Percentiles rank a stretch among this genome's conserved stretches.
phyloP scores from a whole-genome alignment of 495 filamentous ascomycete species.

The Penicillium subrubescens region DNA sequence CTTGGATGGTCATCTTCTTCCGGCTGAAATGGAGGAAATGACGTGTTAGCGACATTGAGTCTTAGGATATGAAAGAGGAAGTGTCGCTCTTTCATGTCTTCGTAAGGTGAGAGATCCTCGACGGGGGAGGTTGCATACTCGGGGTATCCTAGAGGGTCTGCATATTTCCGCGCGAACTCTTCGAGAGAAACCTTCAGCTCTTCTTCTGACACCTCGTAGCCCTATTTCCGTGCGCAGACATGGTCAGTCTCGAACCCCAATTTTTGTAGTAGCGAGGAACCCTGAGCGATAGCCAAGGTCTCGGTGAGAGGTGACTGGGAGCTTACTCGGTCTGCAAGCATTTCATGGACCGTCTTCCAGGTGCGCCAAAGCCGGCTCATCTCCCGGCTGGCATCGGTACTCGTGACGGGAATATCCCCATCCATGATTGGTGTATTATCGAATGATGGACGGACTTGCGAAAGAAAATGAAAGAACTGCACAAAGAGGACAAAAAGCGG shows the following conservation, averaged over 20 bases:
- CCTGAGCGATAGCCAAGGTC: background rate
- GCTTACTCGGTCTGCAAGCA: conserved; percentile 78
- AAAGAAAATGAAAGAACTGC: background rate
- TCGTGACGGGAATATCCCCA: conserved; percentile 51
- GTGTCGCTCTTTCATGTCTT: background rate
- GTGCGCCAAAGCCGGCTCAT: conserved; percentile 80
- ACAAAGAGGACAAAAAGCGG: conserved; percentile 7
- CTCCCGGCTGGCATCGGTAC: conserved; percentile 64
- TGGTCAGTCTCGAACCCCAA: conserved; percentile 18
- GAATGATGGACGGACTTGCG: background rate
- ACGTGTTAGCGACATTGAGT: conserved; percentile 30
- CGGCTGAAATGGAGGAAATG: conserved; percentile 58
- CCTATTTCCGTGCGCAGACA: conserved; percentile 51
- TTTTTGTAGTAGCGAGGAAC: background rate
- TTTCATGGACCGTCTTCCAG: conserved; percentile 84
- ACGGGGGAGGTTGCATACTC: conserved; percentile 54
- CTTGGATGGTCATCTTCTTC: conserved; percentile 79
- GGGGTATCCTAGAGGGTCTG: conserved; percentile 66
- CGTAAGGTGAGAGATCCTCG: background rate
- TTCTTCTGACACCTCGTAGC: conserved; percentile 87
- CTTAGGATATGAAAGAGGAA: background rate
- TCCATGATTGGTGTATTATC: conserved; percentile 44
- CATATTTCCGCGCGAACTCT: conserved; percentile 69
- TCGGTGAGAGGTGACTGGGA: background rate
- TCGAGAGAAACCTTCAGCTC: conserved; percentile 82